Base-by-base conservation (phyloP, 306 rosid species). In the Cucumis melo region DNA sequence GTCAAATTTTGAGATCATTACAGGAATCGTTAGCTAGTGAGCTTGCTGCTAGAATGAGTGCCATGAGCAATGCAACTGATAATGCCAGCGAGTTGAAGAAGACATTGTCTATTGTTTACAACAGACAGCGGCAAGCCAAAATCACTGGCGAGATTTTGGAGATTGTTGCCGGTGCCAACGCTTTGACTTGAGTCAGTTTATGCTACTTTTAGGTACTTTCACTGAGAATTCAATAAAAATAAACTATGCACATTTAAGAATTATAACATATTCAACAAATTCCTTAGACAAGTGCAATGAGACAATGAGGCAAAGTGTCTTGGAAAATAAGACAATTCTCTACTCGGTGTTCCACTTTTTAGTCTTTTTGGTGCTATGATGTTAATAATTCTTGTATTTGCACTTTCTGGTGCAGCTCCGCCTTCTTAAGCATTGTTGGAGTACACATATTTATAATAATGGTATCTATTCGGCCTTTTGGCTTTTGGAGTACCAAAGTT, bases 11-110 rank as follows among this genome's bases (percentile, higher is more conserved):
- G 87, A 89, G 98, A 84, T 90, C 98, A 32, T 80, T 93, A 78
- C 98, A 93, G 83, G 98, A 93, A 62, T 93, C 98, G 11, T 82
- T 93, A 11, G 98, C 97, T 0, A 93, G 97, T 78, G 98, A 93
- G 81, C 90, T 93, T 3, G 98, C 97, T 6, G 93, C 98, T 5
- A 84, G 97, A 78, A 93, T 93, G 98, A 91, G 83, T 71, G 96
- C 98, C 29, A 91, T 93, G 98, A 91, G 90, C 83, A 91, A 8
- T 83, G 98, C 98, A 12, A 74, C 80, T 11, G 97, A 93, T 70
- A 91, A 91, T 82, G 98, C 98, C 0, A 1, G 15, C 0, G 97
- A 93, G 78, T 82, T 91, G 90, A 93, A 82, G 92, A 91, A 85
- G 84, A 75, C 0, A 55, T 80, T 91, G 77, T 91, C 98, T 2